Evolutionary conservation across 768 basidiomycete species (phyloP), one percentile per base, ranked within the genome.

Genomic region (Neoboletus subvelutipes): DNA sequence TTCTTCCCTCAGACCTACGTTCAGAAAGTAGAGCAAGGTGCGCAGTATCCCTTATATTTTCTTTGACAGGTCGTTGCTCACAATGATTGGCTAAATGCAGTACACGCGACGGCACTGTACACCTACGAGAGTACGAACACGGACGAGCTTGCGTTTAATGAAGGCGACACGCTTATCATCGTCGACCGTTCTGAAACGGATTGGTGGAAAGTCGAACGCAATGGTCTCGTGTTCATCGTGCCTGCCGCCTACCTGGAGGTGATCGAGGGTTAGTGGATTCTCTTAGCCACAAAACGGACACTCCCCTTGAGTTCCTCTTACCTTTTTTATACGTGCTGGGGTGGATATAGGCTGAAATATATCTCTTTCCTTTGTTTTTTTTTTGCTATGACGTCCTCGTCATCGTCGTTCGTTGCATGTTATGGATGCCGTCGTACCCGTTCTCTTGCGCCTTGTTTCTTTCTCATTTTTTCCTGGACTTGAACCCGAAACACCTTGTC

Each of bases 141-240:
- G 17, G 94, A 98, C 62, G 94, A 98, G 68, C 77, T 95, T n/a
- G 78, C 90, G 1, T 92, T 98, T 68, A 74, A 74, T 8, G 93
- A 93, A 73, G 94, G 91, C 56, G 91, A 96, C 55, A 69, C 74
- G 34, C 74, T 98, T 39, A 78, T 78, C 9, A 85, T 99, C 60
- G 81, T 98, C 55, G 97, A 99, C 67, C 82, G 74, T 46, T 81
- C 81, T 52, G 97, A 98, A 63, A 79, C 77, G 51, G 90, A 92
- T 65, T 98, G 97, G 97, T 98, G 92, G 92, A 98, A 95, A 77
- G 89, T 88, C 39, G 95, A 98, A 75, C 82, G 83, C 66, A 85
- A 82, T 47, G 96, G 96, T 22, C 73, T 86, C 58, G 85, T 97
- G 51, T 91, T 89, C 75, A 86, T 94, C 67, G 94, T 94, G 5